Percentiles rank a stretch among this genome's conserved stretches.
These are phyloP conservation scores for Tilletia indica DNA, from an alignment of 1,284 basidiomycete species.

Conservation along the genomic window DNA sequence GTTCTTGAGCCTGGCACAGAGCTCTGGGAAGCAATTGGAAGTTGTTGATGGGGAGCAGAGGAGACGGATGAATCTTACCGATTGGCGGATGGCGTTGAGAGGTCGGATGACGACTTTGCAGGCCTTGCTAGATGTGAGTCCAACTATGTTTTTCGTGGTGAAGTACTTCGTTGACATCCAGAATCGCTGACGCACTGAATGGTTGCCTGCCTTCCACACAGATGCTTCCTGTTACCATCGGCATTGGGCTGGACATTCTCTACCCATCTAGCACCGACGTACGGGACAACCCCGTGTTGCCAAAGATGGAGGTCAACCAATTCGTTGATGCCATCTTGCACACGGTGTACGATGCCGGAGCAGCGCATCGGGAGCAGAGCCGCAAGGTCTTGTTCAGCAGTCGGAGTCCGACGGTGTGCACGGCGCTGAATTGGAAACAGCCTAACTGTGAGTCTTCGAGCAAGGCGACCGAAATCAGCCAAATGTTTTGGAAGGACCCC, in stretches of 20 bases:
- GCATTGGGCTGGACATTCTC: conserved; percentile 51
- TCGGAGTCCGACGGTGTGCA: conserved; percentile 55
- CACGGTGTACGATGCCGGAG: conserved; percentile 50
- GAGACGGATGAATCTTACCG: conserved; percentile 30
- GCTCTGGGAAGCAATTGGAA: conserved; percentile 29
- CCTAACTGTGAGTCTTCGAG: conserved; percentile 74
- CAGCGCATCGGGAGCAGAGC: conserved; percentile 37
- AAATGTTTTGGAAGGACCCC: too few relatives aligned
- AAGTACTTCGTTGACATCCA: too few relatives aligned
- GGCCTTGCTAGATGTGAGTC: conserved; percentile 34
- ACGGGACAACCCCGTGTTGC: conserved; percentile 38
- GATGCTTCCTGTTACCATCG: conserved; percentile 40
- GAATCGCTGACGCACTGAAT: too few relatives aligned
- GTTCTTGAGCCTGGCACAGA: conserved; percentile 68
- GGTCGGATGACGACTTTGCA: conserved; percentile 40
- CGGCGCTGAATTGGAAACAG: conserved; percentile 96
- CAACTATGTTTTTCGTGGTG: not conserved
- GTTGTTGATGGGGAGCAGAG: conserved; percentile 22
- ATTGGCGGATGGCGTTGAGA: conserved; percentile 41
- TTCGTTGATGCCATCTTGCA: conserved; percentile 54
- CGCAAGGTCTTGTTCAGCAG: conserved; percentile 52
- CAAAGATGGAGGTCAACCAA: conserved; percentile 49
- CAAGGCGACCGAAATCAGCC: too few relatives aligned
- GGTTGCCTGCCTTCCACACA: not conserved
- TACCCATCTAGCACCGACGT: conserved; percentile 48